Evolutionary conservation across 441 rosid species (phyloP).

Genomic region (Erysimum cheiri): DNA sequence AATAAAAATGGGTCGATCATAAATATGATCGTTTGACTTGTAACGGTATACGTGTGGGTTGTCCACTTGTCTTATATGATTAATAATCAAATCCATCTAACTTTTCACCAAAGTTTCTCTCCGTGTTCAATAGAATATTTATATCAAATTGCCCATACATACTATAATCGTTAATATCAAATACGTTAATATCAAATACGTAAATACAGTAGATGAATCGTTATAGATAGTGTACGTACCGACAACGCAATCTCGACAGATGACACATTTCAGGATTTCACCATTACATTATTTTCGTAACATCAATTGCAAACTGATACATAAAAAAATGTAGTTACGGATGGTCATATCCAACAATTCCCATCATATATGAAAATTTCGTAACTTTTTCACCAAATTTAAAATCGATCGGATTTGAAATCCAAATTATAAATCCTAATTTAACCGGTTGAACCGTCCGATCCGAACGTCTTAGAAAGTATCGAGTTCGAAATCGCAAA

Average conservation of each 20-base stretch:
- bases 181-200: too few species aligned
- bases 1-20: slow-evolving; percentile 16
- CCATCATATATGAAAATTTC: neutral
- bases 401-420: neutral
- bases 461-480: too few species aligned
- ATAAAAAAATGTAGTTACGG: too few species aligned
- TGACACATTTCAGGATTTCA: slow-evolving; percentile 2
- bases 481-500: too few species aligned
- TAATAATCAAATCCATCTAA: slow-evolving; percentile 40
- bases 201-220: slow-evolving; percentile 15
- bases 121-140: slow-evolving; percentile 25
- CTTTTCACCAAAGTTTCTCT: slow-evolving; percentile 33
- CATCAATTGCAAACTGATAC: neutral
- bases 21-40: slow-evolving; percentile 42
- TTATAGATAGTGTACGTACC: slow-evolving; percentile 37
- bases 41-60: slow-evolving; percentile 44
- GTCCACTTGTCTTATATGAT: slow-evolving; percentile 34
- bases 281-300: neutral
- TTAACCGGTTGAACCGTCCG: too few species aligned
- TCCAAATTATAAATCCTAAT: neutral
- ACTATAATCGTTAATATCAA: neutral
- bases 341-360: too few species aligned
- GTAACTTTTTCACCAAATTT: neutral
- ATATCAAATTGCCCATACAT: slow-evolving; percentile 23
- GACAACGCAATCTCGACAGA: slow-evolving; percentile 37